These are phyloP conservation scores for Panaeolus cyanescens DNA, from an alignment of 768 basidiomycete genomes.

Conservation along the genomic window DNA sequence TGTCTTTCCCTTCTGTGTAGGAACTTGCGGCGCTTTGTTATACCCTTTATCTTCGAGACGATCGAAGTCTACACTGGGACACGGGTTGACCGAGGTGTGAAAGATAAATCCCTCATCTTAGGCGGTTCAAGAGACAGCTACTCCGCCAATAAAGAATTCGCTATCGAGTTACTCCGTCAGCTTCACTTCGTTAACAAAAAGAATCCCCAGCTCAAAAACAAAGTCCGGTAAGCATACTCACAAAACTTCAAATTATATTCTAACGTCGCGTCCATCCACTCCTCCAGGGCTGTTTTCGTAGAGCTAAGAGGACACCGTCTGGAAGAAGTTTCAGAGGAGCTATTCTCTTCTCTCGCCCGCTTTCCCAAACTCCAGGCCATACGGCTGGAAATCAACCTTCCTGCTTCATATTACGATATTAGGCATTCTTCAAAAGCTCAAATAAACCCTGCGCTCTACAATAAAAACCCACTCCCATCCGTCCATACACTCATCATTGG, in stretches of 20 bases:
- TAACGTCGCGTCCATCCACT: not conserved
- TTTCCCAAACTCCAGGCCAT: constrained; percentile 5
- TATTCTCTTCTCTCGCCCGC: not conserved
- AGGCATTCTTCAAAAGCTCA: not conserved
- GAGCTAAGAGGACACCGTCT: not conserved
- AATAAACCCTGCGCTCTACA: not conserved
- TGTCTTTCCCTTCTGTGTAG: not conserved
- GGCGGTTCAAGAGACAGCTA: not conserved
- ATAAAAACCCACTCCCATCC: not conserved
- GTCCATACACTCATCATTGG: not conserved
- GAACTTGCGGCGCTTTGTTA: not conserved
- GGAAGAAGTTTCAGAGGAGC: not conserved
- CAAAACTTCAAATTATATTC: not conserved
- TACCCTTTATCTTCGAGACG: not conserved
- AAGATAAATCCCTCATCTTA: not conserved
- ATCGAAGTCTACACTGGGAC: not conserved
- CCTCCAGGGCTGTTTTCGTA: not conserved
- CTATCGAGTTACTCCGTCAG: constrained; percentile 6
- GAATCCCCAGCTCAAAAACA: not conserved
- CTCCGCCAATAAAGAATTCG: not conserved
- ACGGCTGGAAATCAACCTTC: not conserved
- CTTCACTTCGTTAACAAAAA: constrained; percentile 1
- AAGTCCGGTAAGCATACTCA: not conserved
- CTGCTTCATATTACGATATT: not conserved
- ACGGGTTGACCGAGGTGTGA: not conserved